Base-by-base conservation (phyloP, 148 eudicot species). In the Beta vulgaris region DNA sequence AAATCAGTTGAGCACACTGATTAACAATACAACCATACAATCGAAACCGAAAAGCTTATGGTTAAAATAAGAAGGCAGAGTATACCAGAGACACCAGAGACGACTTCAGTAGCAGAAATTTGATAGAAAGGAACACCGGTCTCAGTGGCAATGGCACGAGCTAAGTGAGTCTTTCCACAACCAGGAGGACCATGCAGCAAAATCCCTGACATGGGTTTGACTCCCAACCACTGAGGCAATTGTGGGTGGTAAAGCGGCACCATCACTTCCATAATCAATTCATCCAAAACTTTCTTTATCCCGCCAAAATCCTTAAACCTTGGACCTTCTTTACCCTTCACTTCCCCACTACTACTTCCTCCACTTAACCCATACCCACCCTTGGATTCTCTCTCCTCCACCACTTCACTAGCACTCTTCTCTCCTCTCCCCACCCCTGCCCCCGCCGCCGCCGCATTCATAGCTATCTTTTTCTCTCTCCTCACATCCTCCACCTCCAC, bases 131-230 rank as follows among this genome's bases (percentile, higher is more conserved):
- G 91, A 43, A 90, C 83, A 15, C 93, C 87, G 3, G 89, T 77
- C 83, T 93, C 97, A 62, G 88, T 93, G 1, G 98, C 98, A 87
- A 93, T 86, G 54, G 98, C 97, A 51, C 90, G 90, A 40, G 98
- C 98, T 57, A 93, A 83, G 81, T 76, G 90, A 6, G 97, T 91
- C 84, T 93, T 93, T 15, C 98, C 97, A 73, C 97, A 93, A 29
- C 98, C 98, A 13, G 98, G 98, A 19, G 98, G 98, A 11, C 97
- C 97, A 57, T 90, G 90, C 8, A 89, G 79, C 72, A 93, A 88
- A 75, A 93, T 88, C 58, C 97, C 98, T 10, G 86, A 51, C 78
- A 91, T 88, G 29, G 73, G 88, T 62, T 85, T 91, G 26, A 90
- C 95, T 12, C 89, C 84, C 43, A 82, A 29, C 68, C 65, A 65